Evolutionary conservation across 768 basidiomycete species (phyloP).

Genomic region (Asterophora parasitica): DNA sequence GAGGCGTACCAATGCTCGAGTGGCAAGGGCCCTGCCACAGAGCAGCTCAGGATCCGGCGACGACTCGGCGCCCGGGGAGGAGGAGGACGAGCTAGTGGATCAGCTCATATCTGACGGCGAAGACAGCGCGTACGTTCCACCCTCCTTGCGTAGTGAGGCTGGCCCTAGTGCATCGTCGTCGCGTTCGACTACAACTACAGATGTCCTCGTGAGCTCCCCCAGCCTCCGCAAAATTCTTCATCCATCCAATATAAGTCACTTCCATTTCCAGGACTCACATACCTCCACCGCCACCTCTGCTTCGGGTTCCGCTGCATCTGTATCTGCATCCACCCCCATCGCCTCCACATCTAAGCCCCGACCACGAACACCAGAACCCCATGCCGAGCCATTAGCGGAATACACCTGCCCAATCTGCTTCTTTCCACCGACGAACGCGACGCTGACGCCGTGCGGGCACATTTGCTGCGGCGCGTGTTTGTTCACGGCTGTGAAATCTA

Average conservation of each 20-base stretch:
- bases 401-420: slow-evolving; percentile 82
- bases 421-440: slow-evolving; percentile 67
- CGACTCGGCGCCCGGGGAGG: not conserved
- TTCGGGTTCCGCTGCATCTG: not conserved
- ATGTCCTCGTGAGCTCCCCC: slow-evolving; percentile 18
- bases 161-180: not conserved
- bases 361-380: slow-evolving; percentile 11
- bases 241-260: slow-evolving; percentile 10
- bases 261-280: slow-evolving; percentile 5
- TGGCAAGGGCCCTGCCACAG: not conserved
- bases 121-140: not conserved
- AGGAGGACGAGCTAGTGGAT: slow-evolving; percentile 7
- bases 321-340: slow-evolving; percentile 8
- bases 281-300: not conserved
- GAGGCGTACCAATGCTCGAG: not conserved
- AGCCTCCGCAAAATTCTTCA: slow-evolving; percentile 23
- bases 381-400: slow-evolving; percentile 41
- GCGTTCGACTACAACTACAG: not conserved
- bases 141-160: not conserved
- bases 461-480: slow-evolving; percentile 74
- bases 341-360: slow-evolving; percentile 6
- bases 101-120: slow-evolving; percentile 12
- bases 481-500: slow-evolving; percentile 65
- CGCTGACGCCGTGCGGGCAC: slow-evolving; percentile 77
- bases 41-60: not conserved